Evolutionary conservation across 331 rosid species (phyloP), one percentile per base, ranked within the genome.

Genomic region (Telfairia occidentalis): DNA sequence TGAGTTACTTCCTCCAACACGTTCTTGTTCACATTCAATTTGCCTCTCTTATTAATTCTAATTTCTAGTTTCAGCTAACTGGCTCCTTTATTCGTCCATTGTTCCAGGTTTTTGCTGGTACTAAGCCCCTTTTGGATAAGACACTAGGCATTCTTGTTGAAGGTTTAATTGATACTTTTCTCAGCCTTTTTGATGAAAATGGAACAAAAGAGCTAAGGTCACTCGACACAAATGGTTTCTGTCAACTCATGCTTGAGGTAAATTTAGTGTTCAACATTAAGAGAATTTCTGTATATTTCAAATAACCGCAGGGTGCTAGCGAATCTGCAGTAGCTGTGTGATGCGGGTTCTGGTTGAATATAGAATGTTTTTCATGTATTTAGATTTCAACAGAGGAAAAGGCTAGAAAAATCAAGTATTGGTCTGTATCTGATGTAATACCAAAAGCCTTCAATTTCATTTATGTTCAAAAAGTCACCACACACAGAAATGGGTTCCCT

Each of bases 201-300:
- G 87, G 88, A 82, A 73, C 73, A 29, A 77, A 63, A 35, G 96
- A 95, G 79, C 90, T 95, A 37, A 84, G 88, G 81, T 84, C 80
- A 37, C 93, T 92, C 9, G 99, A 95, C 75, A 78, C 92, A 70
- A 88, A 90, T 83, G 97, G 97, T 67, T 95, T 95, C 82, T 90
- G 97, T 83, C 99, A 95, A 84, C 93, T 95, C 77, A 95, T 90
- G 97, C 92, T 95, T 30, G 99, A 95, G 96, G 99, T 95, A 85
- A 80, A 79, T 80, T 9, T 76, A 16, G 28, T 55, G 49, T 75
- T 71, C 3, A 48, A 61, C 49, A 59, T 60, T 6, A 40, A 40
- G 60, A n/a, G 49, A 26, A 29, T 71, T 72, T 63, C 32, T 67
- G 52, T 24, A 13, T 67, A 67, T 67, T 67, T 67, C 28, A 21